Evolutionary conservation across 192 early-diverging fungal species (phyloP), one percentile per base, ranked within the genome.

Genomic region (Chytriomyces hyalinus): DNA sequence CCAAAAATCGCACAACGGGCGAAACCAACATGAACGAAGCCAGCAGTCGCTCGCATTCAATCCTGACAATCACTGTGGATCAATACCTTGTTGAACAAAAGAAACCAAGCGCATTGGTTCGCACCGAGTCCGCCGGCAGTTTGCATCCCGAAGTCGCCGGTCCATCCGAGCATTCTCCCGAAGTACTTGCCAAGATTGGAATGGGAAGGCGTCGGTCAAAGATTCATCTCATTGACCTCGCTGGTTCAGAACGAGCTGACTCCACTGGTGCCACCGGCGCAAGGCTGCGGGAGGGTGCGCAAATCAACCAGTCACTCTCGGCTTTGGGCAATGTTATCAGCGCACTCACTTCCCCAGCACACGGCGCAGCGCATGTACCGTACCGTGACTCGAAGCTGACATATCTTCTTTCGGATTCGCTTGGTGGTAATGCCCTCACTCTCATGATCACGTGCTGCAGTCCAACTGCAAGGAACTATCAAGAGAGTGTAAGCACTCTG

Each of bases 231-330:
- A 92, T 94, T n/a, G 94, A 95, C 74, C 78, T 95, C 11, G 94
- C 94, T 36, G 92, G 96, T 70, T 93, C 92, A 82, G 97, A 98
- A 83, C 87, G 97, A 46, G 94, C 94, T 4, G 90, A 93, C 75
- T 84, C 92, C 24, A 96, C 97, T 11, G 92, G 92, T 72, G 94
- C 94, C 0, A 95, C 94, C 0, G 97, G 97, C 7, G 83, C 83
- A 70, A 85, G 93, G 3, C 76, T 96, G 45, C 91, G 92, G 65
- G 94, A 96, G 65, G 94, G 93, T 5, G 87, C 90, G 22, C 90
- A 91, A 73, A 96, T 96, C 81, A 96, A 96, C 83, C 92, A 90
- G 81, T 92, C 90, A 22, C 78, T 96, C 60, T 89, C 90, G 26
- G 91, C 90, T 2, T 82, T 96, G 6, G 93, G 93, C 11, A 92